phyloP scores from a whole-genome alignment of 2,329 filamentous ascomycete genomes.

The Acephala macrosclerotiorum region DNA sequence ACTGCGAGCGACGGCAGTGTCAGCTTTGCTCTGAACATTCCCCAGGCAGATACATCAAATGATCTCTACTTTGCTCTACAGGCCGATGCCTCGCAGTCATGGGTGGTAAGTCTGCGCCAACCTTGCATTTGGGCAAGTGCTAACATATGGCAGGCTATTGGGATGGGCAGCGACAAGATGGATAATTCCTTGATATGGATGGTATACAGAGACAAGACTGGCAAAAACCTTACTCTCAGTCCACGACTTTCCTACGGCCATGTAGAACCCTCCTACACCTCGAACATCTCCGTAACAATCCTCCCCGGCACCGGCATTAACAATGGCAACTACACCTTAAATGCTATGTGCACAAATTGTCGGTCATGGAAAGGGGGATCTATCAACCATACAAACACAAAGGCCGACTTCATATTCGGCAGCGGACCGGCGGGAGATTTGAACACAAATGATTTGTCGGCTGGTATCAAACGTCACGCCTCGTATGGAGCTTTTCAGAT shows the following conservation, averaged over 20 bases:
- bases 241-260: conserved; percentile 59
- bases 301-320: conserved; percentile 57
- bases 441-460: conserved; percentile 51
- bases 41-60: conserved; percentile 52
- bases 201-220: conserved; percentile 56
- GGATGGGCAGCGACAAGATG: conserved; percentile 61
- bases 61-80: conserved; percentile 63
- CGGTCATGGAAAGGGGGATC: conserved; percentile 57
- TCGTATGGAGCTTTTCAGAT: conserved; percentile 63
- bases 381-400: conserved; percentile 57
- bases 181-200: conserved; percentile 60
- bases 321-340: conserved; percentile 51
- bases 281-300: conserved; percentile 52
- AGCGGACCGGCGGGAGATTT: conserved; percentile 56
- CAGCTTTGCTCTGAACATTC: conserved; percentile 59
- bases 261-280: conserved; percentile 57
- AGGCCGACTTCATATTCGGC: conserved; percentile 62
- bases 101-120: conserved; percentile 47
- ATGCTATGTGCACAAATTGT: conserved; percentile 61
- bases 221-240: conserved; percentile 61
- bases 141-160: conserved; percentile 50
- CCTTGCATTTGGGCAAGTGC: not conserved
- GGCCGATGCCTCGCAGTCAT: conserved; percentile 54
- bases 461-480: conserved; percentile 58
- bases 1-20: conserved; percentile 52